A percentile compares a stretch with the other conserved stretches of the same genome.
Conservation (phyloP, 768 basidiomycete genomes). For the Tulasnella sp. region DNA sequence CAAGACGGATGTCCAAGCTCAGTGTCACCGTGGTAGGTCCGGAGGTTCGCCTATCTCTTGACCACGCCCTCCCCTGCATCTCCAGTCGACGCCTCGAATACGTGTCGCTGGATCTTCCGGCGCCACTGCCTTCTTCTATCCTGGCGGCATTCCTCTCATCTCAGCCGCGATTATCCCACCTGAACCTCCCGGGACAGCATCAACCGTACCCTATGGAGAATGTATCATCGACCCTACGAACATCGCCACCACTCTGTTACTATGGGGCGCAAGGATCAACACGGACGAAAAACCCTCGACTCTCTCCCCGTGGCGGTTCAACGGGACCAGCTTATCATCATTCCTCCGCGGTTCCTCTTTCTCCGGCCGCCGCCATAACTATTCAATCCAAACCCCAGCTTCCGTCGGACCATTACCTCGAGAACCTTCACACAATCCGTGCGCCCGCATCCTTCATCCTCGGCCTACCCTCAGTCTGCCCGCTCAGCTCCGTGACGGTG, state of each 20-base stretch:
- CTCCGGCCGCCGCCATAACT: too few species aligned
- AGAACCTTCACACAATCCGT: background rate
- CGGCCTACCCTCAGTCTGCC: background rate
- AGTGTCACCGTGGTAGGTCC: background rate
- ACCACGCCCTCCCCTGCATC: constrained; percentile 5
- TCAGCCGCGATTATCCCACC: constrained; percentile 1
- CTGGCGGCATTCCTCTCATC: background rate
- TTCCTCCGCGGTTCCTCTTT: background rate
- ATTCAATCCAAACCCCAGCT: background rate
- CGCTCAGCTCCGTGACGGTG: constrained; percentile 5
- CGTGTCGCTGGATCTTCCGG: background rate
- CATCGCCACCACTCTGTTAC: background rate
- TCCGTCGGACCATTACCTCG: background rate
- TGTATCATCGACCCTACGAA: too few species aligned
- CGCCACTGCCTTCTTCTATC: background rate
- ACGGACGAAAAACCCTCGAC: constrained; percentile 1
- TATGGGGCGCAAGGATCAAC: background rate
- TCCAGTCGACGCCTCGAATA: background rate
- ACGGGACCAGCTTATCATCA: background rate
- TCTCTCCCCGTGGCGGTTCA: background rate
- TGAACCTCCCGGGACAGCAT: constrained; percentile 7
- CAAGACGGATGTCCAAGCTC: background rate
- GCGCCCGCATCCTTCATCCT: constrained; percentile 14
- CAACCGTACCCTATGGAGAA: too few species aligned
- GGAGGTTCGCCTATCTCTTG: background rate